Conservation (phyloP, 495 filamentous ascomycete species). For the Astrocystis sublimbata region DNA sequence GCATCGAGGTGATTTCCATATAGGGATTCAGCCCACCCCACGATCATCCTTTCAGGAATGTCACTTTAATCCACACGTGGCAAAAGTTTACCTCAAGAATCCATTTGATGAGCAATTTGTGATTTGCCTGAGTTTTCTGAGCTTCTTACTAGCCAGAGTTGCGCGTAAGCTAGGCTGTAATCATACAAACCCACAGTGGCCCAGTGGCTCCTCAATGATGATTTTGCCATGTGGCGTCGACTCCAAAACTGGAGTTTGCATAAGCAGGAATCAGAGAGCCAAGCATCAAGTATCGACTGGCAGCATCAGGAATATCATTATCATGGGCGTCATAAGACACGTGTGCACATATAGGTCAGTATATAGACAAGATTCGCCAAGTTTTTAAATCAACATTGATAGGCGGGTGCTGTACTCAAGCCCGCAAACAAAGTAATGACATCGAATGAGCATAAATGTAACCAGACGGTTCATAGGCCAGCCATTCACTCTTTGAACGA, state of each 20-base stretch:
- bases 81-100: not conserved
- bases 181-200: not conserved
- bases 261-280: not conserved
- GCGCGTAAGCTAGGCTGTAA: not conserved
- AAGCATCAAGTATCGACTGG: too few relatives aligned
- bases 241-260: constrained; percentile 2
- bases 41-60: too few relatives aligned
- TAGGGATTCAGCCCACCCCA: too few relatives aligned
- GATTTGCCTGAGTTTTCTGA: not conserved
- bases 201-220: not conserved
- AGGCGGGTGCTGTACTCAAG: not conserved
- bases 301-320: not conserved
- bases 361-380: not conserved
- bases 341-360: not conserved
- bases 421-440: too few relatives aligned
- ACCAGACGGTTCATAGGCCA: too few relatives aligned
- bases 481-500: too few relatives aligned
- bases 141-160: not conserved
- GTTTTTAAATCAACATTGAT: not conserved
- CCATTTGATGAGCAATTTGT: not conserved
- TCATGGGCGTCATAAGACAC: not conserved
- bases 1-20: not conserved
- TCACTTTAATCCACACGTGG: not conserved
- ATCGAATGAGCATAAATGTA: too few relatives aligned
- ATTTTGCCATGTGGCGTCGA: not conserved